phyloP scores from a whole-genome alignment of 129 eudicot species.

The Helianthus tuberosus region DNA sequence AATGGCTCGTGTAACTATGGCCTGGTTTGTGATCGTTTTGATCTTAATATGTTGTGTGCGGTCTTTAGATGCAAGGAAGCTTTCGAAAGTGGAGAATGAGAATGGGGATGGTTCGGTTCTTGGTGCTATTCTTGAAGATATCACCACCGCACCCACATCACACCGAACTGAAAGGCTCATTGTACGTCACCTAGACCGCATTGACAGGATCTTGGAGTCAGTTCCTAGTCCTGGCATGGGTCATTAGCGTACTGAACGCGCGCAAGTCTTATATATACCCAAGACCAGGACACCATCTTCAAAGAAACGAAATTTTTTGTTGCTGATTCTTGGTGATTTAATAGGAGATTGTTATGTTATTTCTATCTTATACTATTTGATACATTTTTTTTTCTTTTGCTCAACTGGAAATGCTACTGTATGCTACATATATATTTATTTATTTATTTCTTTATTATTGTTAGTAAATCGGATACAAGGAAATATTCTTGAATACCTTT shows the following conservation, averaged over 20 bases:
- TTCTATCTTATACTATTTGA: not conserved
- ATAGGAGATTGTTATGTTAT: slow-evolving; percentile 1
- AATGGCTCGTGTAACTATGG: slow-evolving; percentile 30
- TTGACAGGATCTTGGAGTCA: slow-evolving; percentile 35
- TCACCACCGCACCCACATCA: slow-evolving; percentile 22
- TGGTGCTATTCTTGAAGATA: slow-evolving; percentile 22
- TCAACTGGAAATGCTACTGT: not conserved
- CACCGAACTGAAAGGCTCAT: slow-evolving; percentile 25
- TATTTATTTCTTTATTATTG: not conserved
- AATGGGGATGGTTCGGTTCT: slow-evolving; percentile 19
- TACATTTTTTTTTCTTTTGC: not conserved
- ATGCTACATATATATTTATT: not conserved
- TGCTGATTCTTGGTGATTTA: slow-evolving; percentile 3
- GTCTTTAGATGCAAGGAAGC: slow-evolving; percentile 41
- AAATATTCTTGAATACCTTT: not conserved
- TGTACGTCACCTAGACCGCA: slow-evolving; percentile 14
- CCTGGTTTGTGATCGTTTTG: slow-evolving; percentile 16
- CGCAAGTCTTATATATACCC: not conserved
- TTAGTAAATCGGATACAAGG: slow-evolving; percentile 1
- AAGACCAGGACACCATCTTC: not conserved
- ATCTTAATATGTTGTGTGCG: slow-evolving; percentile 28
- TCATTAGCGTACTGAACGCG: slow-evolving; percentile 13
- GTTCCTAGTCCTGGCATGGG: slow-evolving; percentile 43
- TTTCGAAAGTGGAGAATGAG: slow-evolving; percentile 32
- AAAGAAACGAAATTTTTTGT: not conserved